Evolutionary conservation across 495 filamentous ascomycete species (phyloP).

Genomic region (Neurospora sp.): DNA sequence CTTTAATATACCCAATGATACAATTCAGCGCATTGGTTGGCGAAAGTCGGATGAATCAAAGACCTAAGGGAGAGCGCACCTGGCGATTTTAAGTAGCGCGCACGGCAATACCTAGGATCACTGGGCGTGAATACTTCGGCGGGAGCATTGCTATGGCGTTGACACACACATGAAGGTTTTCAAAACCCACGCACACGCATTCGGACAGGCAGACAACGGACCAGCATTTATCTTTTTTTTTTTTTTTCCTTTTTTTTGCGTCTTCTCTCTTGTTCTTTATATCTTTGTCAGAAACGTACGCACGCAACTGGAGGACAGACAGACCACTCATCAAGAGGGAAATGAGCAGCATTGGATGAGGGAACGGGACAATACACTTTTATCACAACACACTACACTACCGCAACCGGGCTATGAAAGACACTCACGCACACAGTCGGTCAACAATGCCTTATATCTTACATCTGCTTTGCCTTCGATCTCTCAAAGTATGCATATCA

Average conservation of each 20-base stretch:
- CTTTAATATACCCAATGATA: background rate
- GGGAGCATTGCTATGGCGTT: slow-evolving; percentile 23
- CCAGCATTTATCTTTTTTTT: background rate
- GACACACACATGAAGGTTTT: slow-evolving; percentile 7
- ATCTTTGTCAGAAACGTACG: background rate
- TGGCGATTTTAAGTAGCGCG: background rate
- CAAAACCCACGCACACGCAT: slow-evolving; percentile 2
- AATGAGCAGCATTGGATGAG: background rate
- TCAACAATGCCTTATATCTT: background rate
- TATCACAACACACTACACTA: background rate
- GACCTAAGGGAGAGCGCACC: background rate
- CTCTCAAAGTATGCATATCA: background rate
- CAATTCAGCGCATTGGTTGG: background rate
- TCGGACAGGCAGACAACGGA: slow-evolving; percentile 3
- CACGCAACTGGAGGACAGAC: background rate
- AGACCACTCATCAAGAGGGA: background rate
- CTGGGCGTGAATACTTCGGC: background rate
- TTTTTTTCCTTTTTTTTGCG: background rate
- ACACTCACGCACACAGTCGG: background rate
- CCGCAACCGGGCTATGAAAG: background rate
- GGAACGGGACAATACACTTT: background rate
- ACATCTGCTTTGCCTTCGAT: background rate
- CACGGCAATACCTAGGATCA: background rate
- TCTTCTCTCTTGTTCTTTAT: background rate
- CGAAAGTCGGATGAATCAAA: background rate